Evolutionary conservation across 2,329 filamentous ascomycete genomes (phyloP).

Genomic region (Aspergillus brasiliensis): DNA sequence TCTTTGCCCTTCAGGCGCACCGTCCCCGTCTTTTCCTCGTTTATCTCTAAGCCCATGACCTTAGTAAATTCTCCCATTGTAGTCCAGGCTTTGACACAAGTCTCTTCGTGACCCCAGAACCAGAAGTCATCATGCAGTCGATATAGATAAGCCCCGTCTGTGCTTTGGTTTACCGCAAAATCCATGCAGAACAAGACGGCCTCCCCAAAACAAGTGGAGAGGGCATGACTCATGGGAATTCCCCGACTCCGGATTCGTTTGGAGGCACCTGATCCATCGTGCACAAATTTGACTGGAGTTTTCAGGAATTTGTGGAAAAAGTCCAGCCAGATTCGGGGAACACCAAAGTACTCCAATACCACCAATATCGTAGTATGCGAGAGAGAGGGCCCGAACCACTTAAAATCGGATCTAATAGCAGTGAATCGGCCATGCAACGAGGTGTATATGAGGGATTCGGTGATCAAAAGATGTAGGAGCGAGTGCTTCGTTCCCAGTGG

Average conservation of each 20-base stretch:
- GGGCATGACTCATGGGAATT: constrained; percentile 60
- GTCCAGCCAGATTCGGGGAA: constrained; percentile 57
- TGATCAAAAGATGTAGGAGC: constrained; percentile 58
- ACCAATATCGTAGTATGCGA: constrained; percentile 62
- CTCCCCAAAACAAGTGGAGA: constrained; percentile 64
- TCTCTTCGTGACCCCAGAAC: constrained; percentile 63
- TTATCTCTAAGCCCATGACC: constrained; percentile 61
- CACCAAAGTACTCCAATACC: constrained; percentile 61
- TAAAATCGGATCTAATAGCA: constrained; percentile 60
- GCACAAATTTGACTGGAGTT: constrained; percentile 59
- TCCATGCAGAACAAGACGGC: constrained; percentile 66
- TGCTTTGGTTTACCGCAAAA: constrained; percentile 62
- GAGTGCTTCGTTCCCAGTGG: constrained; percentile 57
- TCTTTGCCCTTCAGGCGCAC: constrained; percentile 41
- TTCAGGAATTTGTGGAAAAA: constrained; percentile 64
- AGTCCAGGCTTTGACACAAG: constrained; percentile 61
- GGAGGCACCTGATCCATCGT: constrained; percentile 53
- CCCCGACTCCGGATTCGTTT: constrained; percentile 56
- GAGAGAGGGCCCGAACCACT: constrained; percentile 60
- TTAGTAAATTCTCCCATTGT: constrained; percentile 58
- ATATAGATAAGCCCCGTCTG: constrained; percentile 58
- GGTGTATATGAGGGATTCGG: constrained; percentile 57
- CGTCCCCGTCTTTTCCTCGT: constrained; percentile 60
- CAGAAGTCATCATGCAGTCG: constrained; percentile 68
- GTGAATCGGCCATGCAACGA: constrained; percentile 53